Conservation (phyloP, 768 basidiomycete genomes). For the Leccinellum luteum region DNA sequence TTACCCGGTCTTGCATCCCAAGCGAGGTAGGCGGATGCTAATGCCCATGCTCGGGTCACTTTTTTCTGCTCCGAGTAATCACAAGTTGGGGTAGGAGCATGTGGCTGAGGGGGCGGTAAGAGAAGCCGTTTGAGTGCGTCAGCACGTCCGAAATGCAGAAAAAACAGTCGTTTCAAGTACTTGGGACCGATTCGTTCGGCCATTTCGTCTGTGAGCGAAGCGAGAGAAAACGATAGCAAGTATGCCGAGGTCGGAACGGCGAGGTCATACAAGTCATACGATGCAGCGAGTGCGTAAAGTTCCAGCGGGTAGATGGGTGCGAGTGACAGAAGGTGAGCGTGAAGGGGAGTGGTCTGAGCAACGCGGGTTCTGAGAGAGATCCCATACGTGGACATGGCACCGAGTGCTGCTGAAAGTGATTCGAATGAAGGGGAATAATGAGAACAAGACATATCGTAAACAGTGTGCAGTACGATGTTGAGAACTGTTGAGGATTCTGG, state of each 20-base stretch:
- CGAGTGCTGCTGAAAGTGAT: conserved; percentile 54
- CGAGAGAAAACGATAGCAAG: conserved; percentile 67
- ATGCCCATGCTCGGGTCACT: conserved; percentile 75
- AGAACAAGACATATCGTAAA: conserved; percentile 71
- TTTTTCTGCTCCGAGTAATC: conserved; percentile 78
- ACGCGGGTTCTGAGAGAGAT: conserved; percentile 48
- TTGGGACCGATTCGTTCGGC: conserved; percentile 67
- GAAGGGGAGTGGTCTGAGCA: conserved; percentile 53
- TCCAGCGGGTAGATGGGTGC: conserved; percentile 70
- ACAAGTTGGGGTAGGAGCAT: conserved; percentile 65
- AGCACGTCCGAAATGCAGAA: conserved; percentile 77
- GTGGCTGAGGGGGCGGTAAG: conserved; percentile 70
- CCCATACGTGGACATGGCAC: conserved; percentile 59
- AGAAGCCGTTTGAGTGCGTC: conserved; percentile 81
- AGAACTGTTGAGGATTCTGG: conserved; percentile 59
- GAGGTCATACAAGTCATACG: conserved; percentile 64
- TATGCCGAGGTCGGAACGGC: conserved; percentile 75
- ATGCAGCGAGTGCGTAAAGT: conserved; percentile 68
- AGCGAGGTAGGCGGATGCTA: conserved; percentile 78
- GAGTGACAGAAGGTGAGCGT: conserved; percentile 58
- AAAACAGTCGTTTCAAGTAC: conserved; percentile 80
- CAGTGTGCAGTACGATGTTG: conserved; percentile 69
- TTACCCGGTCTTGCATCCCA: conserved; percentile 82
- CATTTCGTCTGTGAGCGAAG: conserved; percentile 67
- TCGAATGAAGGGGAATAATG: conserved; percentile 72